Evolutionary conservation across 441 rosid species (phyloP), one percentile per base, ranked within the genome.

Genomic region (Corymbia citriodora): DNA sequence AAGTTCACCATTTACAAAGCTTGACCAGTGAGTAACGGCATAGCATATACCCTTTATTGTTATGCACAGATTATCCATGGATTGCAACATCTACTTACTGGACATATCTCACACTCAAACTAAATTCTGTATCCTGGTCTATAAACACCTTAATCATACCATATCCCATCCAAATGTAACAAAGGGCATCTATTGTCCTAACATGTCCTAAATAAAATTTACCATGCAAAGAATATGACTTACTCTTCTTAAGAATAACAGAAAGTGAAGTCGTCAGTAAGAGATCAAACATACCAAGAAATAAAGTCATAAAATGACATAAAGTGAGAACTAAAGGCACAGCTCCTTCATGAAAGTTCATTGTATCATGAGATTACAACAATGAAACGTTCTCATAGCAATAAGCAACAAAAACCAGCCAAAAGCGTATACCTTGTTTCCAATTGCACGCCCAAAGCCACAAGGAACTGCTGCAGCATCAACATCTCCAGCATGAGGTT

Each of bases 401-500:
- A 79, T 45, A 45, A 45, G 52, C 85, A 79, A 79, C n/a, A 79
- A 45, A 52, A 45, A 79, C 52, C 85, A 23, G 85, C 52, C 52
- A 89, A 74, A 27, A 17, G 61, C 15, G 88, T 91, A 50, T 88
- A 97, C 99, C 98, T 97, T 97, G 90, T 97, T 97, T 49, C 99
- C 99, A 92, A 97, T 96, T 89, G 99, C 97, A 31, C 97, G 98
- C 87, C 99, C 99, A 91, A 97, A 97, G 89, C 99, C 99, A 92
- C 99, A 97, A 79, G 99, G 96, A 92, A 97, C 99, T 31, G 99
- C 99, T 53, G 95, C 99, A 90, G 96, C 98, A 95, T 97, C 99
- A 90, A 97, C 95, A 90, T 97, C 99, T 12, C 99, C 99, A 87
- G 95, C 99, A 90, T 97, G 97, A 87, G 94, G 94, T 93, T 98